Conservation (phyloP, 257 asterid genomes). For the Cordia subcordata region DNA sequence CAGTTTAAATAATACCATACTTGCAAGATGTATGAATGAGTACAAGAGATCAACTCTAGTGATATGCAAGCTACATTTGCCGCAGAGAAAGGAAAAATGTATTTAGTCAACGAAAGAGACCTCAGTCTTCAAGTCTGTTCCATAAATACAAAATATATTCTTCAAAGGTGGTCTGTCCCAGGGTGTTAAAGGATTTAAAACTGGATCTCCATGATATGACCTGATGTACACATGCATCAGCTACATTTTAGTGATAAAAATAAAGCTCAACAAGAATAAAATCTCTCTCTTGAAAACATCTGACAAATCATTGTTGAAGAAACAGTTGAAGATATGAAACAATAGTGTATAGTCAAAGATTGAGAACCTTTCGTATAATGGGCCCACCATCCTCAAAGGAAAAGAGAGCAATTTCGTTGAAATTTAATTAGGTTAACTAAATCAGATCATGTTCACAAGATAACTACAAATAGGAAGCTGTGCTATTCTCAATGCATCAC, state of each 20-base stretch:
- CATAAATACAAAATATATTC: slow-evolving; percentile 94
- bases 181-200: slow-evolving; percentile 95
- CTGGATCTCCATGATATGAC: slow-evolving; percentile 88
- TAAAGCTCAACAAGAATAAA: no score
- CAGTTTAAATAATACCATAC: no score
- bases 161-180: slow-evolving; percentile 99
- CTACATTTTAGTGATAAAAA: not conserved
- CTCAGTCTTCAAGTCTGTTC: slow-evolving; percentile 87
- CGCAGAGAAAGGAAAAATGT: no score
- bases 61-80: no score
- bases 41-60: not conserved
- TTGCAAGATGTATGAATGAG: no score
- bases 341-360: no score
- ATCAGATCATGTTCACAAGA: not conserved
- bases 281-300: no score
- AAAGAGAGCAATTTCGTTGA: no score
- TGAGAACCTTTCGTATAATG: no score
- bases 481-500: slow-evolving; percentile 10
- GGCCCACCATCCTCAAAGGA: no score
- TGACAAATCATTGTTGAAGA: no score
- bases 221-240: slow-evolving; percentile 43
- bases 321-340: no score
- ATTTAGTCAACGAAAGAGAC: slow-evolving; percentile 27
- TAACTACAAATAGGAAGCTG: not conserved
- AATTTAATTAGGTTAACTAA: not conserved